Evolutionary conservation across 2,329 filamentous ascomycete genomes (phyloP).

Genomic region (Fusarium xylarioides): DNA sequence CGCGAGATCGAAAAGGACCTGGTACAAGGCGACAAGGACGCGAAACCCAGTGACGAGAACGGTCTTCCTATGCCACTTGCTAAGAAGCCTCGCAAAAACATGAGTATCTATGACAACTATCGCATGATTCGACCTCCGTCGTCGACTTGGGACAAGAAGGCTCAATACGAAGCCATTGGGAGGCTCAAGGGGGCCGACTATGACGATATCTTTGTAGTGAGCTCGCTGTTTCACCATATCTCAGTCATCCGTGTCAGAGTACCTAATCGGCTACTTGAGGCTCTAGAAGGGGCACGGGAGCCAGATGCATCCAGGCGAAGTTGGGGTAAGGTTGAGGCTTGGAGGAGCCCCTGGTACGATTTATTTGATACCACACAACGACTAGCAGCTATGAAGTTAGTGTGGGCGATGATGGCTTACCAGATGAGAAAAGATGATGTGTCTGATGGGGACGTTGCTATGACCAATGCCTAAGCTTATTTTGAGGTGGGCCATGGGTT

Average conservation of each 20-base stretch:
- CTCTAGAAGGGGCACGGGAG: constrained; percentile 58
- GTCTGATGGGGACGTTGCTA: constrained; percentile 40
- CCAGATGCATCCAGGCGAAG: constrained; percentile 48
- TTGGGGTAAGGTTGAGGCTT: constrained; percentile 64
- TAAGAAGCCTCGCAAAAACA: constrained; percentile 64
- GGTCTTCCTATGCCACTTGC: constrained; percentile 39
- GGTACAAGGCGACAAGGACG: constrained; percentile 58
- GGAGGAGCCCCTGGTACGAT: constrained; percentile 70
- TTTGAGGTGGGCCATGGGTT: background rate
- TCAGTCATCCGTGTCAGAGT: constrained; percentile 68
- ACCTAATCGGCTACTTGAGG: constrained; percentile 60
- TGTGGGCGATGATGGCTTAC: constrained; percentile 70
- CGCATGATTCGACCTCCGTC: constrained; percentile 68
- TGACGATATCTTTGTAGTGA: constrained; percentile 71
- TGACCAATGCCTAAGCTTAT: constrained; percentile 39
- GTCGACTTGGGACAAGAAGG: constrained; percentile 68
- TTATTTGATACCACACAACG: constrained; percentile 64
- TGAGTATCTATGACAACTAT: constrained; percentile 70
- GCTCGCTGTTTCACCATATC: constrained; percentile 69
- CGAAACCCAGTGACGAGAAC: constrained; percentile 41
- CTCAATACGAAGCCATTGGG: constrained; percentile 66
- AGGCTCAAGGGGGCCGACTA: constrained; percentile 56
- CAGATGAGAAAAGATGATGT: constrained; percentile 59
- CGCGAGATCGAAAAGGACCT: constrained; percentile 64
- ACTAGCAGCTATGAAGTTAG: constrained; percentile 62